Percentiles rank a stretch among this genome's conserved stretches.
These are phyloP conservation scores for Hortiboletus campestris DNA, from an alignment of 768 basidiomycete genomes.

Conservation along the genomic window DNA sequence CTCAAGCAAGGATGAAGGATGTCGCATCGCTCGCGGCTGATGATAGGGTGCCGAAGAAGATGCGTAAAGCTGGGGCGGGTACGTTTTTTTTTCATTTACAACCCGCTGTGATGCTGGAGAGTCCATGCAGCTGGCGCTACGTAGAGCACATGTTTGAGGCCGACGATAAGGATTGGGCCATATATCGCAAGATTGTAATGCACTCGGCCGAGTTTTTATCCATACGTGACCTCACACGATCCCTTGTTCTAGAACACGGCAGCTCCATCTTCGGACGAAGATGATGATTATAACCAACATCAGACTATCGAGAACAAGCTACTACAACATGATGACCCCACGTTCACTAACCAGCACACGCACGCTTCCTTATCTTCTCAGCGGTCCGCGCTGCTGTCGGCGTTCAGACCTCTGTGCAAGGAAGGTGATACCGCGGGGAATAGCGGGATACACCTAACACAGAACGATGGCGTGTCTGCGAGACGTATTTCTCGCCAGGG, in stretches of 20 bases:
- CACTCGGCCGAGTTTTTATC: slow-evolving; percentile 17
- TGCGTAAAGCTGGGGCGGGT: slow-evolving; percentile 82
- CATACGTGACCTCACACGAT: background rate
- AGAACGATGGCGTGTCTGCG: slow-evolving; percentile 88
- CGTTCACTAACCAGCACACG: slow-evolving; percentile 79
- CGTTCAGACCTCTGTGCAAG: slow-evolving; percentile 78
- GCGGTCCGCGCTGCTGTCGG: slow-evolving; percentile 80
- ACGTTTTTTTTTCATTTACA: slow-evolving; percentile 16
- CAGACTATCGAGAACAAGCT: slow-evolving; percentile 76
- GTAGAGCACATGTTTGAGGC: slow-evolving; percentile 91
- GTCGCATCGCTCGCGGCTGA: slow-evolving; percentile 92
- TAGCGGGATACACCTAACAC: slow-evolving; percentile 85
- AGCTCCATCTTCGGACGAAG: slow-evolving; percentile 81
- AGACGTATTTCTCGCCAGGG: slow-evolving; percentile 88
- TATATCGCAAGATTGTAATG: slow-evolving; percentile 91
- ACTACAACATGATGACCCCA: slow-evolving; percentile 82
- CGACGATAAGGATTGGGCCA: slow-evolving; percentile 95
- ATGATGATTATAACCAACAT: slow-evolving; percentile 74
- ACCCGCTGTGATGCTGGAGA: background rate
- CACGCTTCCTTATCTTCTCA: slow-evolving; percentile 74
- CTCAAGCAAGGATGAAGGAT: slow-evolving; percentile 94
- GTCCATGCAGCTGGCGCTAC: slow-evolving; percentile 1
- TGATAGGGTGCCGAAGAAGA: slow-evolving; percentile 78
- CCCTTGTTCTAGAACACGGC: slow-evolving; percentile 55
- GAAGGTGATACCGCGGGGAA: slow-evolving; percentile 70